These are phyloP conservation scores for Annulohypoxylon bovei DNA, from an alignment of 495 filamentous ascomycete species.

Conservation along the genomic window DNA sequence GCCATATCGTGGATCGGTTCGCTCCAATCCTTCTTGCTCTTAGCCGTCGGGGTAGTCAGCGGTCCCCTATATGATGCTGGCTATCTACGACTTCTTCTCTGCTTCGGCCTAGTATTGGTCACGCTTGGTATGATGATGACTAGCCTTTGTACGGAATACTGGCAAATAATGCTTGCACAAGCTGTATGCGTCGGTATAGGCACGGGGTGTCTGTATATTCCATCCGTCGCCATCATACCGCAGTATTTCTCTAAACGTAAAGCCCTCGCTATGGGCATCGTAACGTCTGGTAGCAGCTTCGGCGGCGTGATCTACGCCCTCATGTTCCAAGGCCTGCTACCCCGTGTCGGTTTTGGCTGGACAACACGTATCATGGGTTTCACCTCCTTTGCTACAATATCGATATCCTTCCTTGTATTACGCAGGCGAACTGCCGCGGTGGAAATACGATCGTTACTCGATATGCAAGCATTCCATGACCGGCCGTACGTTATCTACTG, in stretches of 20 bases:
- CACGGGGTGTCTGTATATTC: slow-evolving; percentile 68
- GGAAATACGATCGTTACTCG: slow-evolving; percentile 47
- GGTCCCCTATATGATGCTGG: slow-evolving; percentile 66
- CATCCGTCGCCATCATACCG: slow-evolving; percentile 66
- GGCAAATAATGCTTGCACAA: slow-evolving; percentile 69
- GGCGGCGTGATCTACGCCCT: slow-evolving; percentile 73
- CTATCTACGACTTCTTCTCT: slow-evolving; percentile 51
- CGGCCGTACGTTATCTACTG: slow-evolving; percentile 57
- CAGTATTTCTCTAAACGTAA: slow-evolving; percentile 72
- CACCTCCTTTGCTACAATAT: slow-evolving; percentile 61
- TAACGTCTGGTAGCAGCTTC: slow-evolving; percentile 67
- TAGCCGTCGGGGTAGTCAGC: slow-evolving; percentile 60
- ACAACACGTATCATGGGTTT: slow-evolving; percentile 71
- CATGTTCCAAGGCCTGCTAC: slow-evolving; percentile 65
- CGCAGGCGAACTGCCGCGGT: slow-evolving; percentile 51
- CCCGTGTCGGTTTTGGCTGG: slow-evolving; percentile 71
- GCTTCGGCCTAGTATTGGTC: slow-evolving; percentile 13
- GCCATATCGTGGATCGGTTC: slow-evolving; percentile 67
- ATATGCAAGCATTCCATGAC: slow-evolving; percentile 55
- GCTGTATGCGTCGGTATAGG: slow-evolving; percentile 66
- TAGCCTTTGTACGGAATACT: slow-evolving; percentile 43
- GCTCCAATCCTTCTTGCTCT: slow-evolving; percentile 60
- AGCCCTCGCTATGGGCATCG: slow-evolving; percentile 74
- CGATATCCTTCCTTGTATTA: slow-evolving; percentile 59
- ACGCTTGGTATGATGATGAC: slow-evolving; percentile 34